phyloP scores from a whole-genome alignment of 1,139 yeast species.

The Pichia sp. region DNA sequence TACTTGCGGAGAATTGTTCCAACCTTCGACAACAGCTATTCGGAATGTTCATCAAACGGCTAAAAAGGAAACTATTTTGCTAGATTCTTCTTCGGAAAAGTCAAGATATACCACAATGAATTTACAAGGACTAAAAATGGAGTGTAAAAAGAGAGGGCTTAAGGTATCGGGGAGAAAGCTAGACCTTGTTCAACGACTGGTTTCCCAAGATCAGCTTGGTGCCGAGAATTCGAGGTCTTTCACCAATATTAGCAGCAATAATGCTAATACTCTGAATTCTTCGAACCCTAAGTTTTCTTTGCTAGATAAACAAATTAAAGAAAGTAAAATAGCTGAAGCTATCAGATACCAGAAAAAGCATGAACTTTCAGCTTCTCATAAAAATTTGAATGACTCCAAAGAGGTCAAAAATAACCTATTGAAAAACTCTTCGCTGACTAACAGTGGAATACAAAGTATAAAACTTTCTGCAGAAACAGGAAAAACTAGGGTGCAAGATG shows the following conservation, averaged over 20 bases:
- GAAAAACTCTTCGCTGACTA: too few relatives aligned
- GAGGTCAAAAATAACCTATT: too few relatives aligned
- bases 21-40: slow-evolving; percentile 16
- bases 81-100: slow-evolving; percentile 29
- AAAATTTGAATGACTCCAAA: too few relatives aligned
- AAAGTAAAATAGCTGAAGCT: slow-evolving; percentile 5
- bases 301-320: slow-evolving; percentile 1
- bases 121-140: slow-evolving; percentile 45
- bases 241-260: background rate
- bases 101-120: slow-evolving; percentile 40
- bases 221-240: slow-evolving; percentile 13
- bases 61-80: slow-evolving; percentile 35
- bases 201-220: slow-evolving; percentile 21
- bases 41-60: slow-evolving; percentile 41
- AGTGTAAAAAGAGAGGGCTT: slow-evolving; percentile 53
- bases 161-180: slow-evolving; percentile 53
- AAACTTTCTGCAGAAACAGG: too few relatives aligned
- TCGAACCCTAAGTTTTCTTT: slow-evolving; percentile 7
- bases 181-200: slow-evolving; percentile 48
- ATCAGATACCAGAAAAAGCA: background rate
- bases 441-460: too few relatives aligned
- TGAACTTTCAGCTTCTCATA: background rate
- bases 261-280: background rate
- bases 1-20: slow-evolving; percentile 15
- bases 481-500: too few relatives aligned